A percentile compares a stretch with the other conserved stretches of the same genome.
These are phyloP conservation scores for Xylaria acuta DNA, from an alignment of 495 filamentous ascomycete species.

Conservation along the genomic window DNA sequence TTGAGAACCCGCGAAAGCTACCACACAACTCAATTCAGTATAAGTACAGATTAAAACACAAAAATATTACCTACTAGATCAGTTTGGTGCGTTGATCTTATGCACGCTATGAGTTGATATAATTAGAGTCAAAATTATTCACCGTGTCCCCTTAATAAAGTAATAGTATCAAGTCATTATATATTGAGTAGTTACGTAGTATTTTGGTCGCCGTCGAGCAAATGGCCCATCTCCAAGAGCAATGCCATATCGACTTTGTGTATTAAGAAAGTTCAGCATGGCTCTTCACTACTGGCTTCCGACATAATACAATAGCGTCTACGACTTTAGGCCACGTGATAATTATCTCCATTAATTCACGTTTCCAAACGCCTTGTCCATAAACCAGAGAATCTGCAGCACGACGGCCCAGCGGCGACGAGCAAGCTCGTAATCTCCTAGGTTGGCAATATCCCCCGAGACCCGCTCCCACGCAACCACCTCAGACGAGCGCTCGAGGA, in stretches of 20 bases:
- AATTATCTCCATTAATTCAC: not conserved
- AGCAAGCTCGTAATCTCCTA: not conserved
- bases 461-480: not conserved
- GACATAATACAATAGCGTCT: not conserved
- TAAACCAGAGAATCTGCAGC: constrained; percentile 21
- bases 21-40: not conserved
- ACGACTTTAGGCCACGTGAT: too few relatives aligned
- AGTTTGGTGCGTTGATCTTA: not conserved
- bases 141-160: not conserved
- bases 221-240: not conserved
- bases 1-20: not conserved
- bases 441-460: not conserved
- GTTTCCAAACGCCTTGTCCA: constrained; percentile 5
- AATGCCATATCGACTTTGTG: not conserved
- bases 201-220: not conserved
- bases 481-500: not conserved
- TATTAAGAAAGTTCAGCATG: not conserved
- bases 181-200: not conserved
- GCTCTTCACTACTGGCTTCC: not conserved
- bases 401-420: constrained; percentile 5
- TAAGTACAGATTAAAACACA: not conserved
- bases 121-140: not conserved
- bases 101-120: not conserved
- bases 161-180: not conserved
- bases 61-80: not conserved